A percentile compares a stretch with the other conserved stretches of the same genome.
These are phyloP conservation scores for Prunus campanulata DNA, from an alignment of 306 rosid genomes.

Conservation along the genomic window DNA sequence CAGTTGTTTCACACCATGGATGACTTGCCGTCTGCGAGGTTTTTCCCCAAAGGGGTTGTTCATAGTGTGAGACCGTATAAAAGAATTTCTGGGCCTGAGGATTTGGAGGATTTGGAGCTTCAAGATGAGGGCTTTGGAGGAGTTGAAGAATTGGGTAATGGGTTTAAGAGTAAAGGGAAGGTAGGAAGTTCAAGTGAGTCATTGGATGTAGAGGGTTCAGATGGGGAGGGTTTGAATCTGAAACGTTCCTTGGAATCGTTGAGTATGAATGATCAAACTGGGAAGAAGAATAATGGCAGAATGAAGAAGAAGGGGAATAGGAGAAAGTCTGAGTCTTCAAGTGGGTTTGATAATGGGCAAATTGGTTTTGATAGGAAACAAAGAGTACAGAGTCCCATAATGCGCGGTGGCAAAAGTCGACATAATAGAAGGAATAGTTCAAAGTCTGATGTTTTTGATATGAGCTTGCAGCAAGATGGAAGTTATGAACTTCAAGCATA, in stretches of 20 bases:
- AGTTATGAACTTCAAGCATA: conserved; percentile 42
- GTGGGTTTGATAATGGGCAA: conserved; percentile 29
- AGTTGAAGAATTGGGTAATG: conserved; percentile 16
- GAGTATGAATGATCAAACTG: background rate
- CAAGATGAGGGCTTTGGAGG: conserved; percentile 12
- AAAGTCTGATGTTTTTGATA: conserved; percentile 58
- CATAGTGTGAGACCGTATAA: conserved; percentile 76
- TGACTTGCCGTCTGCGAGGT: conserved; percentile 83
- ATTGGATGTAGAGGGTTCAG: background rate
- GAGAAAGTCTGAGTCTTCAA: conserved; percentile 37
- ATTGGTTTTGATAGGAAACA: conserved; percentile 41
- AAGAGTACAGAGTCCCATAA: conserved; percentile 25
- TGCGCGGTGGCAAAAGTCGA: conserved; percentile 20
- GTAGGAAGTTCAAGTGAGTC: conserved; percentile 5
- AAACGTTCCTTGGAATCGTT: background rate
- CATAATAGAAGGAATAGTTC: conserved; percentile 26
- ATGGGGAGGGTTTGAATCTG: conserved; percentile 1
- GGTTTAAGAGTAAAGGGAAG: conserved; percentile 14
- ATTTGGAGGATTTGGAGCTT: conserved; percentile 24
- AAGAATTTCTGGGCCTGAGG: conserved; percentile 40
- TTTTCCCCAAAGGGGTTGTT: conserved; percentile 93
- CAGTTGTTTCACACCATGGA: conserved; percentile 71
- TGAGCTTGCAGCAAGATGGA: conserved; percentile 76
- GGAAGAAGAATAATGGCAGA: conserved; percentile 25
- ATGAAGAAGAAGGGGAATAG: conserved; percentile 33